These are phyloP conservation scores for Priceomyces fermenticarens DNA, from an alignment of 805 yeast species.

Conservation along the genomic window DNA sequence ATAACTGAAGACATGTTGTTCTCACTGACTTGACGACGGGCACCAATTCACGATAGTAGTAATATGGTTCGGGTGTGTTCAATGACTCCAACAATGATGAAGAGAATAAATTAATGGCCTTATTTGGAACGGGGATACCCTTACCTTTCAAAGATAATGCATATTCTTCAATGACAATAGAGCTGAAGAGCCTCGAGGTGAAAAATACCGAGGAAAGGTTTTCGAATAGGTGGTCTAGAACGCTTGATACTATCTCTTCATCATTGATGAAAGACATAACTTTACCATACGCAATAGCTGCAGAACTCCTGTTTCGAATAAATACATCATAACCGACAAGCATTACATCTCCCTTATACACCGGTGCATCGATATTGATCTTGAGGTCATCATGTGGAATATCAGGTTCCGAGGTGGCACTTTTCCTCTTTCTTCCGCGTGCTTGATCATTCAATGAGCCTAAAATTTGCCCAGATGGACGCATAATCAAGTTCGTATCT, in stretches of 20 bases:
- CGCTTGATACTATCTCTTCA: constrained; percentile 32
- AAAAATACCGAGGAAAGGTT: constrained; percentile 64
- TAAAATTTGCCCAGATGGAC: constrained; percentile 67
- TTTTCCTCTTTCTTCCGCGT: constrained; percentile 50
- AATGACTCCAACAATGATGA: constrained; percentile 34
- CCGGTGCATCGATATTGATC: constrained; percentile 90
- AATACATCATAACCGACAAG: constrained; percentile 75
- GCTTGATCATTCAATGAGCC: constrained; percentile 22
- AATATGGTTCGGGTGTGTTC: constrained; percentile 41
- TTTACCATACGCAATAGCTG: constrained; percentile 73
- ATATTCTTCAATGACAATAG: constrained; percentile 71
- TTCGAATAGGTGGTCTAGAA: constrained; percentile 35
- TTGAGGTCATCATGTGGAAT: constrained; percentile 58
- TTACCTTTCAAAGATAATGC: constrained; percentile 32
- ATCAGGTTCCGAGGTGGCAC: constrained; percentile 13
- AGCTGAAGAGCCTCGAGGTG: constrained; percentile 72
- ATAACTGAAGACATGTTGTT: constrained; percentile 80
- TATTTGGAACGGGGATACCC: constrained; percentile 10
- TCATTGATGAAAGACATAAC: constrained; percentile 50
- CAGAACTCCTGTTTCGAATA: constrained; percentile 69
- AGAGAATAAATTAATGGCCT: constrained; percentile 19
- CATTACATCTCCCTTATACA: constrained; percentile 86
- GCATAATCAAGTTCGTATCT: constrained; percentile 69
- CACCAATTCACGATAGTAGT: constrained; percentile 75
- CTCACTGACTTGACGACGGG: constrained; percentile 84